Evolutionary conservation across 2,329 filamentous ascomycete species (phyloP).

Genomic region (Claviceps sp.): DNA sequence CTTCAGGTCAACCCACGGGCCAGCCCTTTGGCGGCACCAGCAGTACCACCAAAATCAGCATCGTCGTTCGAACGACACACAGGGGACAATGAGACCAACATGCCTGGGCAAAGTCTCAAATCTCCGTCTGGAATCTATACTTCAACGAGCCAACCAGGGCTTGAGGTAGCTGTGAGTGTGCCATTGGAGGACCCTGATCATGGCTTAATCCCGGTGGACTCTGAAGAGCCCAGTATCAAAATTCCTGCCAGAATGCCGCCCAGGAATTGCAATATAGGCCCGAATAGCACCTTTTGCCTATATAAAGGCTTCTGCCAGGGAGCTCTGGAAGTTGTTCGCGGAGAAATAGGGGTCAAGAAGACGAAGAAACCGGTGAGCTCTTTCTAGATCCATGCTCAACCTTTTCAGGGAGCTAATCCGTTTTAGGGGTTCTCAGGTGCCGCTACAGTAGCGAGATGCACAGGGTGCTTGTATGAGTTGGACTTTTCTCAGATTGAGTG

Average conservation of each 20-base stretch:
- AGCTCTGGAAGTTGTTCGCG: constrained; percentile 34
- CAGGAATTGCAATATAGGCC: constrained; percentile 29
- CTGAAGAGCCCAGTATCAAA: not conserved
- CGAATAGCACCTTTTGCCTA: constrained; percentile 35
- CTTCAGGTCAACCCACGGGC: not conserved
- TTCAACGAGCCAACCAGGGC: not conserved
- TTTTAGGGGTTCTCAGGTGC: constrained; percentile 27
- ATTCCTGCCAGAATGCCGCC: not conserved
- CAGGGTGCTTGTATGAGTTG: constrained; percentile 38
- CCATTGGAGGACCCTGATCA: constrained; percentile 5
- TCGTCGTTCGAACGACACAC: not conserved
- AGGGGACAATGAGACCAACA: not conserved
- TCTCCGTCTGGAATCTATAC: not conserved
- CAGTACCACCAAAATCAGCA: not conserved
- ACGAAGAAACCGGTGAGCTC: constrained; percentile 31
- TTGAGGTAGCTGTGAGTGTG: constrained; percentile 1
- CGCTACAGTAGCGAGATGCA: constrained; percentile 35
- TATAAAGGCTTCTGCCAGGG: constrained; percentile 43
- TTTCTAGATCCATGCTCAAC: not conserved
- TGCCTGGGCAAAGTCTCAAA: not conserved
- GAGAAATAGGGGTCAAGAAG: constrained; percentile 36
- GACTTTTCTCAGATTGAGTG: constrained; percentile 38
- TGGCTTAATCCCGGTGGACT: constrained; percentile 13
- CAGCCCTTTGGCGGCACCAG: not conserved
- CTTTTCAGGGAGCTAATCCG: constrained; percentile 1